Evolutionary conservation across 768 basidiomycete genomes (phyloP).

Genomic region (Mycena venus): DNA sequence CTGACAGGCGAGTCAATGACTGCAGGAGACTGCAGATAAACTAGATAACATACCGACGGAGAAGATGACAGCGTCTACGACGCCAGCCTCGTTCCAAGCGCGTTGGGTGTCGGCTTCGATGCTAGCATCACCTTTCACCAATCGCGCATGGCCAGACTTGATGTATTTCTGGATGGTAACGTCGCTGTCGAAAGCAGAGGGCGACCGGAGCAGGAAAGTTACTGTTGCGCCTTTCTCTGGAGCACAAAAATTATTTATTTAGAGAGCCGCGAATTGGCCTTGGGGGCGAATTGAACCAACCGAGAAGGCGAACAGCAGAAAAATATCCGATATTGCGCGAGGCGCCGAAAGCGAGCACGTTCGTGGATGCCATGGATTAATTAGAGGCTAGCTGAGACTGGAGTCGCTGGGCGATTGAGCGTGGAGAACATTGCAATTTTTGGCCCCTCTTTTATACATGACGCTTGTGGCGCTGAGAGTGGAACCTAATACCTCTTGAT

Average conservation of each 20-base stretch:
- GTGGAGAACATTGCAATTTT: not conserved
- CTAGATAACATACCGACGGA: conserved; percentile 58
- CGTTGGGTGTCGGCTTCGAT: conserved; percentile 39
- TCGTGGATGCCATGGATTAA: not conserved
- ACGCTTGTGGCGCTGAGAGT: no score
- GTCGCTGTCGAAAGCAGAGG: conserved; percentile 57
- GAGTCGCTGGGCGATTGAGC: no score
- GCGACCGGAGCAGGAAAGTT: conserved; percentile 62
- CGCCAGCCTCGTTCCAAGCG: conserved; percentile 48
- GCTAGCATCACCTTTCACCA: conserved; percentile 64
- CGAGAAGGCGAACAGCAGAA: conserved; percentile 45
- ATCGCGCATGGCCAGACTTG: conserved; percentile 53
- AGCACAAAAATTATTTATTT: not conserved
- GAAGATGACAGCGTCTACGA: conserved; percentile 60
- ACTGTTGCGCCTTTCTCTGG: conserved; percentile 57
- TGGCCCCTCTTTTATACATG: no score
- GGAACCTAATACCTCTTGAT: no score
- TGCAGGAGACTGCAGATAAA: not conserved
- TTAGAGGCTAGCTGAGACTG: not conserved
- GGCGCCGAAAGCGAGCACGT: conserved; percentile 45
- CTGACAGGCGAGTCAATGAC: not conserved
- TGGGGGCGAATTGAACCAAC: conserved; percentile 27
- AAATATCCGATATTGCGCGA: conserved; percentile 53
- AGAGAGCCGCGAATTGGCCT: no score
- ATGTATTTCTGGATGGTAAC: conserved; percentile 56